Evolutionary conservation across 305 asterid species (phyloP).

Genomic region (Fraxinus sp.): DNA sequence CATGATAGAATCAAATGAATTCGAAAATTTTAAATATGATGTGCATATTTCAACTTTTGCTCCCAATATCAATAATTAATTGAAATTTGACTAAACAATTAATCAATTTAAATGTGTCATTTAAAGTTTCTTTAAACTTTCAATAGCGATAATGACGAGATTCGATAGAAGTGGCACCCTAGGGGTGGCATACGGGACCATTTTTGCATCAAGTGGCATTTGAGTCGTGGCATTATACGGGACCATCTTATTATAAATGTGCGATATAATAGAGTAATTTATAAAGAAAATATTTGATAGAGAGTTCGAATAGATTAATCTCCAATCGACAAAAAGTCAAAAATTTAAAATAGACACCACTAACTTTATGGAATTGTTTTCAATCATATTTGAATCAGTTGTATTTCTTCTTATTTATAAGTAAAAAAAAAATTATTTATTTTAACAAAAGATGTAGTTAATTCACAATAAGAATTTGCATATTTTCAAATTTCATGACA

Average conservation of each 20-base stretch:
- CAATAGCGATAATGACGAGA: neutral
- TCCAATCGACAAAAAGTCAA: neutral
- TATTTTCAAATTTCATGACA: too few species aligned
- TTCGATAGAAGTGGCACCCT: neutral
- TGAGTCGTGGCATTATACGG: neutral
- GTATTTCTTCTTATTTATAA: too few species aligned
- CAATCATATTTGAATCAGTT: too few species aligned
- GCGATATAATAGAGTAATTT: neutral
- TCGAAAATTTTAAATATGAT: neutral
- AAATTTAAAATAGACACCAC: too few species aligned
- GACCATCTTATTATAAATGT: neutral
- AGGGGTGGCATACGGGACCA: neutral
- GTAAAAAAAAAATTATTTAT: too few species aligned
- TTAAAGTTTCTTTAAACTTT: too few species aligned
- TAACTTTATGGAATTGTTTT: too few species aligned
- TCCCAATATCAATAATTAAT: neutral
- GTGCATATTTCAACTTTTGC: neutral
- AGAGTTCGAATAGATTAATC: neutral
- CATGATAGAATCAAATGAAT: too few species aligned
- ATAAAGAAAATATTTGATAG: too few species aligned
- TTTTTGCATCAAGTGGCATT: neutral
- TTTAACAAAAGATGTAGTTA: too few species aligned
- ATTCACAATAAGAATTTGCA: neutral
- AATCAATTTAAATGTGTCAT: too few species aligned
- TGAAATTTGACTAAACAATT: neutral